phyloP scores from a whole-genome alignment of 768 basidiomycete species.

The Macrolepiota dolichaula region DNA sequence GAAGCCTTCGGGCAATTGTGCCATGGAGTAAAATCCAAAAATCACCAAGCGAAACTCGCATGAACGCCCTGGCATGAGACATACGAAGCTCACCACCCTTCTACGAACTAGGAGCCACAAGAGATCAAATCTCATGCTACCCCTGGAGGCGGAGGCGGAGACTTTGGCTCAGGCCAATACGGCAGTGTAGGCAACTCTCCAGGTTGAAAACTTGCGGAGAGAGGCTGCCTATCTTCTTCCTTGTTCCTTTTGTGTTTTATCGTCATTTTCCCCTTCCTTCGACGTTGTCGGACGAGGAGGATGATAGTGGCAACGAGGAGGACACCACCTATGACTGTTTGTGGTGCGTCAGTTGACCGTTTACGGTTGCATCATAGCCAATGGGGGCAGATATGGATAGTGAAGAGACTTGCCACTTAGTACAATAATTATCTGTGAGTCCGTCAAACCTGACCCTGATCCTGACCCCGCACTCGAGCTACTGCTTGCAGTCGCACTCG shows the following conservation, averaged over 20 bases:
- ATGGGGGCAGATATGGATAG: not conserved
- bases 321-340: not conserved
- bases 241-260: not conserved
- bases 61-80: not conserved
- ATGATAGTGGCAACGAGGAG: not conserved
- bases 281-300: not conserved
- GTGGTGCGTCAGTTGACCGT: not conserved
- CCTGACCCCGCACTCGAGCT: not conserved
- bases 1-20: not conserved
- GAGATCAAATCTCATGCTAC: not conserved
- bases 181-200: constrained; percentile 8
- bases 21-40: not conserved
- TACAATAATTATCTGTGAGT: not conserved
- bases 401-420: not conserved
- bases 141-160: not conserved
- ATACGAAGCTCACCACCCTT: not conserved
- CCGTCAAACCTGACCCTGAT: not conserved
- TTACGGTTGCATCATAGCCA: not conserved
- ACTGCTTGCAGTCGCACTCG: not conserved
- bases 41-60: not conserved
- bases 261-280: not conserved
- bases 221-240: constrained; percentile 1
- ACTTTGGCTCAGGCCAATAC: not conserved
- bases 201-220: constrained; percentile 11
- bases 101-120: not conserved